A percentile compares a stretch with the other conserved stretches of the same genome.
phyloP scores from a whole-genome alignment of 495 filamentous ascomycete genomes.

The Aspergillus saccharolyticus region DNA sequence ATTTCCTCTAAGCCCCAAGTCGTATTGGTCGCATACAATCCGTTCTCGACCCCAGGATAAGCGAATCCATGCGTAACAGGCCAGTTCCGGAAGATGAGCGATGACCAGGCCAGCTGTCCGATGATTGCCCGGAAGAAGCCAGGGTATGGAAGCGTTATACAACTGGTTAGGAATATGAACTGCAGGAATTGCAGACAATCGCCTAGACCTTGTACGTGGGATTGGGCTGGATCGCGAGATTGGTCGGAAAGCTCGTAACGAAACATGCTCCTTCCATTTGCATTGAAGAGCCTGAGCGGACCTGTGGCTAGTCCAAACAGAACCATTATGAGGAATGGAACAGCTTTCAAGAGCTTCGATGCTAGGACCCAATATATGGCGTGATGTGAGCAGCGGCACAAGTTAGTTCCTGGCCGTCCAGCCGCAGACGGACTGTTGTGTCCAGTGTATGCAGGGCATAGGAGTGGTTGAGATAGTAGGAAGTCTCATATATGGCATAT shows the following conservation, averaged over 20 bases:
- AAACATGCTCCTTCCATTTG: constrained; percentile 11
- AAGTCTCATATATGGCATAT: constrained; percentile 8
- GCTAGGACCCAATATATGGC: constrained; percentile 8
- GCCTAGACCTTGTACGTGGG: constrained; percentile 9
- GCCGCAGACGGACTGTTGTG: constrained; percentile 10
- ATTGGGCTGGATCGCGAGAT: constrained; percentile 9
- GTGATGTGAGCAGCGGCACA: constrained; percentile 15
- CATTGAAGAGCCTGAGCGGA: neutral
- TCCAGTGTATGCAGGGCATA: constrained; percentile 10
- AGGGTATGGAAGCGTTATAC: constrained; percentile 15
- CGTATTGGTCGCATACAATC: constrained; percentile 8
- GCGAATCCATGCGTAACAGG: constrained; percentile 15
- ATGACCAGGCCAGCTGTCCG: constrained; percentile 15
- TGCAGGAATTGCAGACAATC: constrained; percentile 16
- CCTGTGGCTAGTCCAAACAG: constrained; percentile 7
- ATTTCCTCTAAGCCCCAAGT: constrained; percentile 15
- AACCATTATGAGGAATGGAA: constrained; percentile 13
- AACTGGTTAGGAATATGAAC: constrained; percentile 17
- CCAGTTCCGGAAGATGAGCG: constrained; percentile 15
- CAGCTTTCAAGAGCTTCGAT: neutral
- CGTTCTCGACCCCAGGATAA: constrained; percentile 13
- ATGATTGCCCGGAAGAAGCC: constrained; percentile 10
- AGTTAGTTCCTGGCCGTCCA: constrained; percentile 8
- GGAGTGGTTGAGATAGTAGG: constrained; percentile 9
- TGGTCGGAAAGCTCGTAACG: constrained; percentile 11